Base-by-base conservation (phyloP, 192 early-diverging fungal species). In the Powellomyces hirtus region DNA sequence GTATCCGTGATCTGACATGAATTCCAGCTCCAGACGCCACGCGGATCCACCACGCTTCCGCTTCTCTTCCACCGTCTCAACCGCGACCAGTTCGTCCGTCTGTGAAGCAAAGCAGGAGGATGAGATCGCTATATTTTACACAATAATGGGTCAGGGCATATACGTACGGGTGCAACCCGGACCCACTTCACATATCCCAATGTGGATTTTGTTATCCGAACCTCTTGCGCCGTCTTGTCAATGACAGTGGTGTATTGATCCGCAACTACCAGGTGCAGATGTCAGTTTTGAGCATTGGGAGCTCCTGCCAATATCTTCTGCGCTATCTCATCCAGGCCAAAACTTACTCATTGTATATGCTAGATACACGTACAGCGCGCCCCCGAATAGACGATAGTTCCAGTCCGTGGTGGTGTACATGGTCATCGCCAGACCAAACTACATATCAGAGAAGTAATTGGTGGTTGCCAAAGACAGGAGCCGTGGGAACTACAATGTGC, bases 1-100 rank as follows among this genome's bases (percentile, higher is more conserved):
- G 64, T 66, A 71, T 13, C 75, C 75, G 42, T 66, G 59, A 26
- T 66, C 64, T 24, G 64, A 62, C 66, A 67, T 71, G 34, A 76
- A 76, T 35, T 72, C 75, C 35, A 76, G 37, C 38, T 76, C 62
- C 18, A 76, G 42, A 2, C 70, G 42, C 52, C 53, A 56, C 5
- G 27, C 53, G 2, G 53, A 29, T 16, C 4, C 53, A 16, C 53
- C 53, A 3, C 53, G 36, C 55, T 22, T 44, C 24, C 27, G 30
- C 57, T 8, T 14, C 57, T 62, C 33, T 31, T 68, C n/a, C 1
- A 18, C 42, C 7, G 38, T 34, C 4, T 56, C 20, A 18, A 38
- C 37, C 6, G 58, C 58, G 20, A 60, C 58, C 7, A 35, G 37
- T 5, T 60, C 58, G 2, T 60, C 35, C 13, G 35, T 20, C 31